These are phyloP conservation scores for Mycena olivaceomarginata DNA, from an alignment of 768 basidiomycete species.

Conservation along the genomic window DNA sequence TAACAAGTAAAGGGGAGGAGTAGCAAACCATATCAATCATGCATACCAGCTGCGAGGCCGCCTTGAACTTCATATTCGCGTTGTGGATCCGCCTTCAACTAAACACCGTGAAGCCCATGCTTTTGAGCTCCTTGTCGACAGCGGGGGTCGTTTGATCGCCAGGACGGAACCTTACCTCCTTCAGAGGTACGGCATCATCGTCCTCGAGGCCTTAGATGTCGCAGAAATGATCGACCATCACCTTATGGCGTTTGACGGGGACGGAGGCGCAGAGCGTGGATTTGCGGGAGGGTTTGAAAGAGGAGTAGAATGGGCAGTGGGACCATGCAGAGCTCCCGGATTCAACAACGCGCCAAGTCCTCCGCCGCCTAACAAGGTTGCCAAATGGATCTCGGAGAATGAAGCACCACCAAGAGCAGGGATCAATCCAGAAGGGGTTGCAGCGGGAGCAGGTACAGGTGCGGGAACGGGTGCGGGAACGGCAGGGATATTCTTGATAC, in stretches of 20 bases:
- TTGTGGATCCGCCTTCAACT: background rate
- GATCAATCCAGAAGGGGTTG: too few species aligned
- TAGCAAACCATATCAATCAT: background rate
- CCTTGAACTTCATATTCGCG: too few species aligned
- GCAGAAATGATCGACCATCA: background rate
- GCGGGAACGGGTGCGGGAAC: background rate
- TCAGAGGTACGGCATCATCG: background rate
- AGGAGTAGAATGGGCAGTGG: background rate
- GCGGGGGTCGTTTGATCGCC: slow-evolving; percentile 1
- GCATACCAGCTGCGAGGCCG: background rate
- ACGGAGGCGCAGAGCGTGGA: background rate
- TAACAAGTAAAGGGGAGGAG: background rate
- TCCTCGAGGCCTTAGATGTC: slow-evolving; percentile 6
- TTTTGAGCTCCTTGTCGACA: background rate
- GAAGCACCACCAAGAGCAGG: background rate
- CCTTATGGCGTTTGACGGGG: background rate
- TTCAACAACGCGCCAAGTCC: background rate
- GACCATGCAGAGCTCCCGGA: background rate
- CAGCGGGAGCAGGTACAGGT: background rate
- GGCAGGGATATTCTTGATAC: background rate
- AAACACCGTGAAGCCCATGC: background rate
- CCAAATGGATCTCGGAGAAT: background rate
- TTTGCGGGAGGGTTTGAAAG: background rate
- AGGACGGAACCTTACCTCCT: slow-evolving; percentile 3
- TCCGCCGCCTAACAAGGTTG: background rate